Conservation (phyloP, 2,329 filamentous ascomycete genomes). For the Aspergillus sp. region DNA sequence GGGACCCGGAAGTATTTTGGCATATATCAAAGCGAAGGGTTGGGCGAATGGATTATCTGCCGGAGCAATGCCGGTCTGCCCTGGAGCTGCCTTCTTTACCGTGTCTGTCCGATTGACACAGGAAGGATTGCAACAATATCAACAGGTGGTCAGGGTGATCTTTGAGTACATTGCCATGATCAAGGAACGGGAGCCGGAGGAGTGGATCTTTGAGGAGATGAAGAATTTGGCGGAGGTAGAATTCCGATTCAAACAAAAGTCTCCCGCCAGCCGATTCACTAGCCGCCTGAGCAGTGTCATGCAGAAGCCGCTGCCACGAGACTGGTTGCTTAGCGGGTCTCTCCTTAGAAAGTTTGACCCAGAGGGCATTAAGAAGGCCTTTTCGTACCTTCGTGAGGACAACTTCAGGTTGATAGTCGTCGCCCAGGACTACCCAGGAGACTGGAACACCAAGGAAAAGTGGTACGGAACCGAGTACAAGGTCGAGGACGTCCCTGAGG, state of each 20-base stretch:
- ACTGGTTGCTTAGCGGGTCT: constrained; percentile 82
- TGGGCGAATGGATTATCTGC: constrained; percentile 84
- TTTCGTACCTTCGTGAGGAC: constrained; percentile 76
- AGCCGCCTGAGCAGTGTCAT: constrained; percentile 82
- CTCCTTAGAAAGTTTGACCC: constrained; percentile 79
- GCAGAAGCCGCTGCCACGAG: constrained; percentile 84
- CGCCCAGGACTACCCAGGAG: constrained; percentile 78
- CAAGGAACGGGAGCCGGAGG: constrained; percentile 72
- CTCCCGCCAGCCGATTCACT: constrained; percentile 82
- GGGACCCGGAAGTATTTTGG: constrained; percentile 86
- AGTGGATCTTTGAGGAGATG: constrained; percentile 94
- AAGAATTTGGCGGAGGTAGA: constrained; percentile 88
- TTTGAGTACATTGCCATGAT: constrained; percentile 93
- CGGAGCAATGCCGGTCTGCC: constrained; percentile 72
- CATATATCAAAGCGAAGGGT: constrained; percentile 84
- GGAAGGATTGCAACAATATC: constrained; percentile 78
- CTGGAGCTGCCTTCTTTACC: constrained; percentile 78
- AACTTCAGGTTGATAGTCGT: constrained; percentile 85
- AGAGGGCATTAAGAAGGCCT: constrained; percentile 69
- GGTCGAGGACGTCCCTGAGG: constrained; percentile 72
- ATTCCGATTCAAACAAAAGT: constrained; percentile 94
- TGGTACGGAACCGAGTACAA: constrained; percentile 98
- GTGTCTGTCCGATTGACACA: constrained; percentile 78
- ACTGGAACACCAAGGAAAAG: constrained; percentile 85
- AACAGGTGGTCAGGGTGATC: constrained; percentile 76